Evolutionary conservation across 345 rosid genomes (phyloP), one percentile per base, ranked within the genome.

Genomic region (Xanthoceras sorbifolium): DNA sequence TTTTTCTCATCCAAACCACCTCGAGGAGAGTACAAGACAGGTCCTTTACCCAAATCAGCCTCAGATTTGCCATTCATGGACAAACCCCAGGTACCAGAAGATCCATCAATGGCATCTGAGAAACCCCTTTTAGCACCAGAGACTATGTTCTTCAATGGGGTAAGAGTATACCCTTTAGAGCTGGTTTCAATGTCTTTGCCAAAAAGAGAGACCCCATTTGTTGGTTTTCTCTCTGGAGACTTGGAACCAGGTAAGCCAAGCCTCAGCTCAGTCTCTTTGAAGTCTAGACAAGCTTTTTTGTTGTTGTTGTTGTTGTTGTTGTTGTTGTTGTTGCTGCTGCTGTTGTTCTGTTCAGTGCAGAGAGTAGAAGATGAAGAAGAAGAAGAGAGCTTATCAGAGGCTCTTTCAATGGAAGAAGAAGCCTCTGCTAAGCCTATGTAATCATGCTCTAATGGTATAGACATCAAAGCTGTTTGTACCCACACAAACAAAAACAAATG

Each of bases 61-160:
- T 89, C 86, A 81, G 88, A 82, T 78, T 82, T 83, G 73, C 76
- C 76, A 67, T 64, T 72, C 18, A 76, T 80, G 42, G 89, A 65
- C 80, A 89, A 80, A 80, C 73, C 87, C 91, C 93, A 84, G 32
- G 81, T 86, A 22, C 75, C 83, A 74, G 80, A 66, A 54, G 80
- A 68, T 59, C 77, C 88, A 69, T 83, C 82, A 83, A 85, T 80
- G 85, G 88, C 89, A 79, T 89, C 91, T n/a, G 88, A 85, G 81
- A 91, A 91, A 48, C 84, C 92, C 77, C 92, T 87, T 78, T 91
- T 91, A 68, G 90, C 86, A 26, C 93, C 95, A 46, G 91, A 87
- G 28, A 86, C 85, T 5, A 83, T 70, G 74, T 65, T 82, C 85
- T 85, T 87, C 40, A 77, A 42, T 15, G 88, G 83, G 81, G 65